Evolutionary conservation across 371 early-diverging fungal genomes (phyloP).

Genomic region (Mortierella sp.): DNA sequence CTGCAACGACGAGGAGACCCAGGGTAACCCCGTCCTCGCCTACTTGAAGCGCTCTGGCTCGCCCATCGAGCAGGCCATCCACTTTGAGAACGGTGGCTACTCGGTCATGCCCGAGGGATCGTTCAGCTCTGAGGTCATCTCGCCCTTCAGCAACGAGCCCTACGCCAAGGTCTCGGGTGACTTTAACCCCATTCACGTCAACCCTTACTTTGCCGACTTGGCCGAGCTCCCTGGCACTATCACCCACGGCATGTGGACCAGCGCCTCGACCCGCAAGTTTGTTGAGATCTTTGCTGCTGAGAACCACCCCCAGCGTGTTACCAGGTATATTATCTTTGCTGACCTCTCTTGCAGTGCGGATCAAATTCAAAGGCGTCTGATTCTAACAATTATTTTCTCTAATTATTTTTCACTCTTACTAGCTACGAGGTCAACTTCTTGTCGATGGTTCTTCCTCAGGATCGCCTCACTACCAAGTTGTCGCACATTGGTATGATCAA

Average conservation of each 20-base stretch:
- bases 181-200: slow-evolving; percentile 97
- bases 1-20: slow-evolving; percentile 75
- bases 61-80: slow-evolving; percentile 85
- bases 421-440: slow-evolving; percentile 86
- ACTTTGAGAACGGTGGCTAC: slow-evolving; percentile 93
- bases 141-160: slow-evolving; percentile 86
- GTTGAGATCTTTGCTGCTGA: slow-evolving; percentile 96
- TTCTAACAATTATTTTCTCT: neutral
- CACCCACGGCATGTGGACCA: slow-evolving; percentile 99
- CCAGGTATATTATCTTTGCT: slow-evolving; percentile 37
- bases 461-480: slow-evolving; percentile 89
- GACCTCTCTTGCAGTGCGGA: neutral
- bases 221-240: slow-evolving; percentile 95
- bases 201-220: slow-evolving; percentile 95
- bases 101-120: slow-evolving; percentile 90
- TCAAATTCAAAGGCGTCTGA: neutral
- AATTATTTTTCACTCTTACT: neutral
- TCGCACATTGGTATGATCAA: slow-evolving; percentile 97
- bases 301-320: slow-evolving; percentile 92
- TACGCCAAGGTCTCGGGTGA: slow-evolving; percentile 94
- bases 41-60: slow-evolving; percentile 85
- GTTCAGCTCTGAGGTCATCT: slow-evolving; percentile 86
- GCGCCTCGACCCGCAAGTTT: slow-evolving; percentile 94
- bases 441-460: slow-evolving; percentile 91
- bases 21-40: slow-evolving; percentile 86